These are phyloP conservation scores for Logfia minima DNA, from an alignment of 129 eudicot species.

Conservation along the genomic window DNA sequence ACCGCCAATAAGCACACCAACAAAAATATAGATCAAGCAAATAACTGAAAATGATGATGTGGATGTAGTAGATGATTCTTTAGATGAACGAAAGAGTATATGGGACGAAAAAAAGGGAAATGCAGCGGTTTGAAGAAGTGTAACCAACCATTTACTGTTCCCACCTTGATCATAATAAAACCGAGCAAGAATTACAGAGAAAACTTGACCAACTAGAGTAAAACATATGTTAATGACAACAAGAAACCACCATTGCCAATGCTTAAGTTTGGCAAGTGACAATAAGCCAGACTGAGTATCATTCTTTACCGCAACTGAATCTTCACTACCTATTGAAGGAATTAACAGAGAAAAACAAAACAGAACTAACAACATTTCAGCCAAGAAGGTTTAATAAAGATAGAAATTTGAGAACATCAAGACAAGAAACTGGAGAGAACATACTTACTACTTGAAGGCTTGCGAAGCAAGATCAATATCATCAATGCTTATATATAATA, in stretches of 20 bases:
- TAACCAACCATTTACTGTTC: slow-evolving; percentile 81
- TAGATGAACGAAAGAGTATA: slow-evolving; percentile 45
- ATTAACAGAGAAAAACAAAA: not conserved
- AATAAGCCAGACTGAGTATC: slow-evolving; percentile 23
- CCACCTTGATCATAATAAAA: slow-evolving; percentile 88
- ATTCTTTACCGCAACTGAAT: slow-evolving; percentile 32
- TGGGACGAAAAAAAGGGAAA: slow-evolving; percentile 79
- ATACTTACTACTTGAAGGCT: not conserved
- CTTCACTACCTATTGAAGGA: slow-evolving; percentile 45
- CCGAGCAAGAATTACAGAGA: slow-evolving; percentile 81
- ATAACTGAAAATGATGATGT: slow-evolving; percentile 22
- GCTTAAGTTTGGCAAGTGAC: slow-evolving; percentile 42
- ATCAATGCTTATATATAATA: not conserved
- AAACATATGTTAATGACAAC: slow-evolving; percentile 62
- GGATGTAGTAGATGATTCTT: slow-evolving; percentile 31
- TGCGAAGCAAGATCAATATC: not conserved
- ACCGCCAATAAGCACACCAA: slow-evolving; percentile 67
- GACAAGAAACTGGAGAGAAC: not conserved
- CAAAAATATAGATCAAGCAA: slow-evolving; percentile 36
- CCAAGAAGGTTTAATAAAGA: too few relatives aligned
- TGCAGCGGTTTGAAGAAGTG: slow-evolving; percentile 80
- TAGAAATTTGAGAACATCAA: too few relatives aligned
- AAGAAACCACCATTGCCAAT: slow-evolving; percentile 74
- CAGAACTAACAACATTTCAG: not conserved
- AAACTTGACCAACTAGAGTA: slow-evolving; percentile 72